A percentile compares a stretch with the other conserved stretches of the same genome.
Conservation (phyloP, 495 filamentous ascomycete species). For the Aspergillus egyptiacus region DNA sequence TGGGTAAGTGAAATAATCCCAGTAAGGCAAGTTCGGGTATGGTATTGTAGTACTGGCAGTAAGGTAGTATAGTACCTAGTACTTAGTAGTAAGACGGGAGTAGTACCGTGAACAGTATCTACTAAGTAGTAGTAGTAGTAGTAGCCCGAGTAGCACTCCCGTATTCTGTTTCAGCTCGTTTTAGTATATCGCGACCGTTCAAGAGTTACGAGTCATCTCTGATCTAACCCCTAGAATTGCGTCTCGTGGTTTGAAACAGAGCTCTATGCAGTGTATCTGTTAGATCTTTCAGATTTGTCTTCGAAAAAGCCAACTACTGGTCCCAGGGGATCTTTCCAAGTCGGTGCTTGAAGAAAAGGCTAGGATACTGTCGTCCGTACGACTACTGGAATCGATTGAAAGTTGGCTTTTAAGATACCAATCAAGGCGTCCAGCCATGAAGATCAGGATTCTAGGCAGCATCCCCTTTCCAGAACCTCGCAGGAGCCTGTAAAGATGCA, state of each 20-base stretch:
- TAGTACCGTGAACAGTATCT: too few species aligned
- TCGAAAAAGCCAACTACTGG: constrained; percentile 1
- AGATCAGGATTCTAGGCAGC: too few species aligned
- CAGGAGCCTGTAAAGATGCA: constrained; percentile 7
- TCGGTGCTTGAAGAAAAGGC: background rate
- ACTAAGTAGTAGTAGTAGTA: too few species aligned
- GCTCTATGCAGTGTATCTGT: constrained; percentile 2
- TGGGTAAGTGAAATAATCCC: background rate
- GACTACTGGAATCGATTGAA: constrained; percentile 9
- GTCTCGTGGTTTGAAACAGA: constrained; percentile 8
- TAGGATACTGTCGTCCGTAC: background rate
- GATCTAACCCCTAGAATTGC: constrained; percentile 7
- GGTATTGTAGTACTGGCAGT: background rate
- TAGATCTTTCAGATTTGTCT: background rate
- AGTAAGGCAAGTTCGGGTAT: constrained; percentile 5
- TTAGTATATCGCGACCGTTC: background rate
- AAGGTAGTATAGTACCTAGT: too few species aligned
- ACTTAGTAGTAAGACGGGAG: too few species aligned
- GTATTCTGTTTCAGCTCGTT: constrained; percentile 22
- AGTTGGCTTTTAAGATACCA: background rate
- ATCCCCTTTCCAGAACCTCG: constrained; percentile 17
- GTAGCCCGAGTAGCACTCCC: constrained; percentile 1
- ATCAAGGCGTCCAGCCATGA: background rate
- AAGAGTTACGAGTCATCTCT: constrained; percentile 9
- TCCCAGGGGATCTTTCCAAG: background rate